These are phyloP conservation scores for Pythium rishiriense DNA, from an alignment of 352 stramenopile species.

Conservation along the genomic window DNA sequence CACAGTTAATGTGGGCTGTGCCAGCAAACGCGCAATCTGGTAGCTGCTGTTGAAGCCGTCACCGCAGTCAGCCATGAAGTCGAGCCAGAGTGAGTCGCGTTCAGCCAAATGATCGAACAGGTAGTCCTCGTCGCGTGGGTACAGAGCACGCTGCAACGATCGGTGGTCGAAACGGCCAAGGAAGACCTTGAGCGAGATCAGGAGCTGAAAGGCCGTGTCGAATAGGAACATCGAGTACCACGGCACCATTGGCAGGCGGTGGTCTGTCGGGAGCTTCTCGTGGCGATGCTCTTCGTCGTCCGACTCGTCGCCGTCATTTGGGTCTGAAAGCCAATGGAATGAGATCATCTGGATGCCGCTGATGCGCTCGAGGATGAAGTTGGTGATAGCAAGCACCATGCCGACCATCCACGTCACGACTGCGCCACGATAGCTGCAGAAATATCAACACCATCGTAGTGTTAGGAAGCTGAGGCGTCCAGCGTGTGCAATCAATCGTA, in stretches of 20 bases:
- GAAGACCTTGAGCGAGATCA: constrained; percentile 94
- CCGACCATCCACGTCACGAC: constrained; percentile 86
- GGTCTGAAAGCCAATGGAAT: constrained; percentile 69
- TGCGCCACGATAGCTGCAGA: constrained; percentile 65
- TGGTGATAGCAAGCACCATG: constrained; percentile 78
- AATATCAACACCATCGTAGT: too few relatives aligned
- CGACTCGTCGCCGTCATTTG: constrained; percentile 42
- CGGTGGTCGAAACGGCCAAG: constrained; percentile 90
- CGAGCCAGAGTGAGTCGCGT: constrained; percentile 89
- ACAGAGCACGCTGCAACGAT: constrained; percentile 87
- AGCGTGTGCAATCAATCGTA: background rate
- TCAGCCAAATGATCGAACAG: constrained; percentile 80
- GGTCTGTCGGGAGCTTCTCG: constrained; percentile 65
- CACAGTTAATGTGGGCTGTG: constrained; percentile 86
- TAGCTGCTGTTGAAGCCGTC: constrained; percentile 95
- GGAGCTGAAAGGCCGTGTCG: constrained; percentile 89
- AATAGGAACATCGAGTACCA: constrained; percentile 95
- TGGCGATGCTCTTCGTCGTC: constrained; percentile 48
- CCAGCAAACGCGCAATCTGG: constrained; percentile 90
- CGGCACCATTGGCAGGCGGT: constrained; percentile 90
- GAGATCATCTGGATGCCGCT: constrained; percentile 80
- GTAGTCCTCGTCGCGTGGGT: constrained; percentile 71
- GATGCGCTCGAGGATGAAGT: constrained; percentile 81
- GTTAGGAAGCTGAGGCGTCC: too few relatives aligned
- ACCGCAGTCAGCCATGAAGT: constrained; percentile 93